These are phyloP conservation scores for Tricholoma bakamatsutake DNA, from an alignment of 768 basidiomycete genomes.

Conservation along the genomic window DNA sequence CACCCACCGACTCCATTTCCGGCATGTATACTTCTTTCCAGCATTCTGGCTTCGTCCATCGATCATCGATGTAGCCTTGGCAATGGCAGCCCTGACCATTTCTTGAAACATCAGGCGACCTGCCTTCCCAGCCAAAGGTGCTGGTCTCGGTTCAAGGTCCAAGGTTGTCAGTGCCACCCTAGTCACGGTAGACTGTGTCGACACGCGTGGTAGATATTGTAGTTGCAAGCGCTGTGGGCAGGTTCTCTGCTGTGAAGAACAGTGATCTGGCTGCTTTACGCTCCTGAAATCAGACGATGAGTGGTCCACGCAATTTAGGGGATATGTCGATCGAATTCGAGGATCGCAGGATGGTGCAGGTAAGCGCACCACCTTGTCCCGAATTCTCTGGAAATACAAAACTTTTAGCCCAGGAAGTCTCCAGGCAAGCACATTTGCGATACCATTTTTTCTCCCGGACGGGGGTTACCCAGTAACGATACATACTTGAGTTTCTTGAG, in stretches of 20 bases:
- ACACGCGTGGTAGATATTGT: constrained; percentile 70
- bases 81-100: constrained; percentile 81
- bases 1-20: constrained; percentile 69
- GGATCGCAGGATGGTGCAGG: constrained; percentile 28
- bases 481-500: constrained; percentile 70
- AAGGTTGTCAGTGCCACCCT: constrained; percentile 56
- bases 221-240: constrained; percentile 76
- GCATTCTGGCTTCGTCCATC: constrained; percentile 81
- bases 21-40: constrained; percentile 82
- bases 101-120: constrained; percentile 87
- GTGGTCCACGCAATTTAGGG: constrained; percentile 13
- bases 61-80: constrained; percentile 84
- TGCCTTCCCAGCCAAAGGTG: constrained; percentile 53
- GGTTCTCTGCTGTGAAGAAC: constrained; percentile 76
- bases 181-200: constrained; percentile 57
- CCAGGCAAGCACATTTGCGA: constrained; percentile 93
- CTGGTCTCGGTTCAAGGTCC: constrained; percentile 79
- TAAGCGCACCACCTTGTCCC: constrained; percentile 84
- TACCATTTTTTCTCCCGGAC: constrained; percentile 92
- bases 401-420: constrained; percentile 83
- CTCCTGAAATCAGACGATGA: constrained; percentile 48
- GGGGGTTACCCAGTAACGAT: constrained; percentile 74
- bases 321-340: constrained; percentile 20
- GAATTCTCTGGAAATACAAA: constrained; percentile 92
- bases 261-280: constrained; percentile 65